These are phyloP conservation scores for Pythium aphanidermatum DNA, from an alignment of 352 stramenopile genomes.

Conservation along the genomic window DNA sequence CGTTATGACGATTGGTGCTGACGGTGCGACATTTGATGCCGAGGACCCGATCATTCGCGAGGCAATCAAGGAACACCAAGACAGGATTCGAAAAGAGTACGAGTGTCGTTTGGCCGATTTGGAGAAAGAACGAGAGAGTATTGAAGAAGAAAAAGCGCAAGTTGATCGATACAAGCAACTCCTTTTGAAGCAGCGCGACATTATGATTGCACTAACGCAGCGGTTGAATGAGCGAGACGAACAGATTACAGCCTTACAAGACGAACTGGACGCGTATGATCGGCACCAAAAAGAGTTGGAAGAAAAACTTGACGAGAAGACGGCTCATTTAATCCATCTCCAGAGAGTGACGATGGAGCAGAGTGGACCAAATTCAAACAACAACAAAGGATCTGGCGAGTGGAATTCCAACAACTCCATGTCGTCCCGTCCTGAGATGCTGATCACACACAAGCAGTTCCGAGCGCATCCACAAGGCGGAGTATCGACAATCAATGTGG, in stretches of 20 bases:
- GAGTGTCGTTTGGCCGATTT: slow-evolving; percentile 88
- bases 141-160: slow-evolving; percentile 93
- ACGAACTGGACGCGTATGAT: slow-evolving; percentile 93
- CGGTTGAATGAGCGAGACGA: slow-evolving; percentile 93
- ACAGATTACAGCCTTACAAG: slow-evolving; percentile 93
- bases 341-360: slow-evolving; percentile 89
- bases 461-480: slow-evolving; percentile 30
- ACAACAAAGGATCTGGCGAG: too few species aligned
- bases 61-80: slow-evolving; percentile 87
- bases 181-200: slow-evolving; percentile 94
- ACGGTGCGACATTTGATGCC: slow-evolving; percentile 35
- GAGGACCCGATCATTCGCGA: slow-evolving; percentile 78
- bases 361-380: slow-evolving; percentile 23
- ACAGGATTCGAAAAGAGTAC: slow-evolving; percentile 89
- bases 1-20: slow-evolving; percentile 5
- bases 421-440: slow-evolving; percentile 22
- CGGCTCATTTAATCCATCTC: slow-evolving; percentile 90
- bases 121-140: slow-evolving; percentile 91
- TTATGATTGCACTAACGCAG: slow-evolving; percentile 96
- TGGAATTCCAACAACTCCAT: too few species aligned
- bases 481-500: slow-evolving; percentile 7
- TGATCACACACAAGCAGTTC: slow-evolving; percentile 71
- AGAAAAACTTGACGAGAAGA: slow-evolving; percentile 94
- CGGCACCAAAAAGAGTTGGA: slow-evolving; percentile 89
- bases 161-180: slow-evolving; percentile 95